Base-by-base conservation (phyloP, 495 filamentous ascomycete species). In the Talaromyces trachyspermus region DNA sequence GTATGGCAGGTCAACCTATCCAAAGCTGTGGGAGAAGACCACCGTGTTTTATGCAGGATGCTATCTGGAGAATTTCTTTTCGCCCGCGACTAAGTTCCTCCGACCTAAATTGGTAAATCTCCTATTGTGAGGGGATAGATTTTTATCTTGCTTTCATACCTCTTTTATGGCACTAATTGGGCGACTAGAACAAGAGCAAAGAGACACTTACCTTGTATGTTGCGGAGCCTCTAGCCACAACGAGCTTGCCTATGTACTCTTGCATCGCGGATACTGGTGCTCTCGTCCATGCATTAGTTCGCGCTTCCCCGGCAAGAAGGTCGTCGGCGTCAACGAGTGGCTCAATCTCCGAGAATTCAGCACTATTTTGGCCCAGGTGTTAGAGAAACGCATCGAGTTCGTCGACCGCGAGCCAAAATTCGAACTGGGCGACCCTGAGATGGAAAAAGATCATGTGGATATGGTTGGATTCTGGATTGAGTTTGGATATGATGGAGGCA, bases 1-100 rank as follows among this genome's bases (percentile, higher is more conserved):
- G 12, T 70, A 70, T 35, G 60, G 60, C 24, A 53, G 57, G 25
- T 46, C 54, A 2, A 50, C 39, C 2, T 62, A 72, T 48, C 69
- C 70, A 2, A 57, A 57, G 11, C 57, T 79, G 35, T 64, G 59
- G 20, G 50, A 52, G 43, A 74, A 73, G 58, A 74, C 63, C 2
- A 69, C 57, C 25, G 46, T 63, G 12, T 24, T 73, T 43, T 62
- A 72, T 45, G 48, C 66, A 10, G 69, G 69, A 6, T 47, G 44
- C 8, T 74, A 64, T 52, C 25, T 62, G 9, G 52, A 49, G 6
- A 73, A 71, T 48, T 66, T 47, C 51, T 54, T 33, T 11, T 14
- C 17, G 17, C 15, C 33, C 20, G 33, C 17, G 6, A 18, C 15
- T 8, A 18, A 18, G 6, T 7, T 37, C 3, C 20, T 37, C 20